A percentile compares a stretch with the other conserved stretches of the same genome.
Conservation (phyloP, 441 rosid species). For the Mallotus repandus region DNA sequence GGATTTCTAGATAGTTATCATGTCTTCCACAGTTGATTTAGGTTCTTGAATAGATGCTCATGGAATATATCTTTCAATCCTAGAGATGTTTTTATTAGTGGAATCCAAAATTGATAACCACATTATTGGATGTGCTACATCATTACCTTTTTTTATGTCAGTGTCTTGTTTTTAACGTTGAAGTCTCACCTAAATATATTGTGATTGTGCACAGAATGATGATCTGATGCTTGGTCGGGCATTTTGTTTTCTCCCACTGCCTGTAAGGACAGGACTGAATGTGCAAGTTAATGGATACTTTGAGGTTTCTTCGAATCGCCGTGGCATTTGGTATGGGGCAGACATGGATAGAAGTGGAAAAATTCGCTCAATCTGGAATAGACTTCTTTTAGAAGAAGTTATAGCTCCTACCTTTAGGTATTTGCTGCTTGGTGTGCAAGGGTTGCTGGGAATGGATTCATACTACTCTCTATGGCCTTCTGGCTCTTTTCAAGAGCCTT, state of each 20-base stretch:
- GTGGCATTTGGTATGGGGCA: constrained; percentile 98
- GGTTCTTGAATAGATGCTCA: not conserved
- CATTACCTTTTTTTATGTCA: not conserved
- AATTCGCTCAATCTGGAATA: constrained; percentile 94
- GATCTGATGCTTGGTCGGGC: constrained; percentile 82
- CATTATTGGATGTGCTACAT: constrained; percentile 1
- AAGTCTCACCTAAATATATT: constrained; percentile 28
- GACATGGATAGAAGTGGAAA: constrained; percentile 99
- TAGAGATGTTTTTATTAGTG: constrained; percentile 1
- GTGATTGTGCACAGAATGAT: constrained; percentile 54
- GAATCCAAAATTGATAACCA: constrained; percentile 4
- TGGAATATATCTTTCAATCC: not conserved
- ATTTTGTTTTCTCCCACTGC: constrained; percentile 97
- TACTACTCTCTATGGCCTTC: constrained; percentile 86
- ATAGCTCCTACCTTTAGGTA: constrained; percentile 69
- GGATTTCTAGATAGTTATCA: not conserved
- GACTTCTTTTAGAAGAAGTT: constrained; percentile 92
- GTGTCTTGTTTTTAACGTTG: constrained; percentile 5
- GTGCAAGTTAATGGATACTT: constrained; percentile 96
- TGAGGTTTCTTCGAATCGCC: constrained; percentile 98
- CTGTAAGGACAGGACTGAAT: constrained; percentile 86
- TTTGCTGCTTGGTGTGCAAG: constrained; percentile 71
- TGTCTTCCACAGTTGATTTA: not conserved
- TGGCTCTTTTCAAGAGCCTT: constrained; percentile 95
- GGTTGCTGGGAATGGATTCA: constrained; percentile 52